These are phyloP conservation scores for Pulveroboletus sp. DNA, from an alignment of 768 basidiomycete genomes.

Conservation along the genomic window DNA sequence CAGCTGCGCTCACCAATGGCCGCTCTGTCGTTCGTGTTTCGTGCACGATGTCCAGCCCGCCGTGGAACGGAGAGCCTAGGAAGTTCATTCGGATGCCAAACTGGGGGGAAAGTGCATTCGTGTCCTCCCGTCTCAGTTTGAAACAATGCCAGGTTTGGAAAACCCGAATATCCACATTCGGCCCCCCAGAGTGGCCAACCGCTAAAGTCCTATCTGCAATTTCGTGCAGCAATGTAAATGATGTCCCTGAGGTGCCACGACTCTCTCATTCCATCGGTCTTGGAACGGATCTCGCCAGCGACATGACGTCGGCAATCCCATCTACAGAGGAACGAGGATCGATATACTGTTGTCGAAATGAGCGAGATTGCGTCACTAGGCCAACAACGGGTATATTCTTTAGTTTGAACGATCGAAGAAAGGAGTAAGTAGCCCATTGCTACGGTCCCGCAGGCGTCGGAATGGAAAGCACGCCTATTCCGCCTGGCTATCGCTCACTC, in stretches of 20 bases:
- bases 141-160: slow-evolving; percentile 13
- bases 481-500: slow-evolving; percentile 25
- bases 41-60: slow-evolving; percentile 19
- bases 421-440: slow-evolving; percentile 18
- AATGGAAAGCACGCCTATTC: slow-evolving; percentile 30
- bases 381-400: slow-evolving; percentile 9
- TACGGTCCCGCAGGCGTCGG: slow-evolving; percentile 21
- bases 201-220: not conserved
- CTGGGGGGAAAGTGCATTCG: slow-evolving; percentile 4
- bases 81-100: slow-evolving; percentile 3
- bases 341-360: slow-evolving; percentile 13
- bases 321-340: slow-evolving; percentile 10
- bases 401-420: slow-evolving; percentile 16
- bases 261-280: slow-evolving; percentile 1
- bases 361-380: slow-evolving; percentile 22
- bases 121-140: slow-evolving; percentile 7
- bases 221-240: not conserved
- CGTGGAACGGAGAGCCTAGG: slow-evolving; percentile 11
- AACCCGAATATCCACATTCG: slow-evolving; percentile 3
- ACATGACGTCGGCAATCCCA: slow-evolving; percentile 17
- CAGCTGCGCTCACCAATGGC: slow-evolving; percentile 3
- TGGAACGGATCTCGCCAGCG: slow-evolving; percentile 11
- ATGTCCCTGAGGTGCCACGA: not conserved
- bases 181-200: not conserved
- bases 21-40: slow-evolving; percentile 16